A percentile compares a stretch with the other conserved stretches of the same genome.
Conservation (phyloP, 768 basidiomycete genomes). For the Russula sp. region DNA sequence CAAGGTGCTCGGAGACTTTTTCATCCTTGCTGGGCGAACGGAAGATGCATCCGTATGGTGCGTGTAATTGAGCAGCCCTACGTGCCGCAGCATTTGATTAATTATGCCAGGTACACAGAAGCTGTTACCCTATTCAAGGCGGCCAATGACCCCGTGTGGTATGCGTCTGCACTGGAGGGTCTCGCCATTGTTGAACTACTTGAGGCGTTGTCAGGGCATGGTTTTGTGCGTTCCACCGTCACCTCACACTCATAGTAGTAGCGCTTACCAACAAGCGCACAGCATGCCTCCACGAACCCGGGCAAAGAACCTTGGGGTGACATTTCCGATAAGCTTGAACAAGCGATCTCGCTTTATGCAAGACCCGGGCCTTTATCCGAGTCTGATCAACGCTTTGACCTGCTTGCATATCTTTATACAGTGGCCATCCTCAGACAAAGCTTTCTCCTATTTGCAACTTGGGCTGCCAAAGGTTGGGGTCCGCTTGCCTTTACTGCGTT, state of each 20-base stretch:
- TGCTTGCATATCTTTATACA: conserved; percentile 65
- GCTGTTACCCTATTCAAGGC: conserved; percentile 73
- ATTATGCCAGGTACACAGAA: conserved; percentile 71
- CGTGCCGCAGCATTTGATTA: conserved; percentile 29
- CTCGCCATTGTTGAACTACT: conserved; percentile 74
- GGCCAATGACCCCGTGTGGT: conserved; percentile 80
- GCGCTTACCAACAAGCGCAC: not conserved
- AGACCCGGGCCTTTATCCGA: conserved; percentile 49
- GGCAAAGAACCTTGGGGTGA: conserved; percentile 73
- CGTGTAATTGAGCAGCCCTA: conserved; percentile 25
- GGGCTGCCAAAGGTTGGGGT: conserved; percentile 89
- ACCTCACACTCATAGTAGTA: conserved; percentile 6
- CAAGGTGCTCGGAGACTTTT: conserved; percentile 87
- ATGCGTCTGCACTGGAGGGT: conserved; percentile 85
- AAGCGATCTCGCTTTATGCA: conserved; percentile 55
- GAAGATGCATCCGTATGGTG: conserved; percentile 83
- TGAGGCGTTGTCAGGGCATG: conserved; percentile 83
- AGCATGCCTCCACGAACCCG: conserved; percentile 25
- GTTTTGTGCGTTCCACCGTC: conserved; percentile 51
- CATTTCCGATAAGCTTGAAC: conserved; percentile 66
- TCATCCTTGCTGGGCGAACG: conserved; percentile 79
- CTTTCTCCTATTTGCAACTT: conserved; percentile 69
- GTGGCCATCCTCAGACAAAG: conserved; percentile 69
- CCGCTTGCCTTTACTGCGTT: conserved; percentile 71
- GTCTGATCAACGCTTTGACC: conserved; percentile 53